Evolutionary conservation across 2,329 filamentous ascomycete genomes (phyloP).

Genomic region (Colletotrichum spinosum): DNA sequence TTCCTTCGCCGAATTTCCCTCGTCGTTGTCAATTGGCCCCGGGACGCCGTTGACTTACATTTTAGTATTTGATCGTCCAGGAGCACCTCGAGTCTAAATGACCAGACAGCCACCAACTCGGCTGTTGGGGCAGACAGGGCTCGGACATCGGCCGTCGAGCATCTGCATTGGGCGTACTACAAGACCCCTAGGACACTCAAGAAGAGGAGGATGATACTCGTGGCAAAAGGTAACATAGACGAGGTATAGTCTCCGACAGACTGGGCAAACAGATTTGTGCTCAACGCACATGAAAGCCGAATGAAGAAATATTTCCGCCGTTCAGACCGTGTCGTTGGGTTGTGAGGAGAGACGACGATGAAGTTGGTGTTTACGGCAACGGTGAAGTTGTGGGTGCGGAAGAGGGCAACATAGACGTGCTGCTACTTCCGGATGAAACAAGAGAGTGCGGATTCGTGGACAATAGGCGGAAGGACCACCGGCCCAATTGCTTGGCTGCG

Average conservation of each 20-base stretch:
- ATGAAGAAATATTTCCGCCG: conserved; percentile 15
- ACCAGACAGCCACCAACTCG: conserved; percentile 65
- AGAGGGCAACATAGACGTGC: conserved; percentile 35
- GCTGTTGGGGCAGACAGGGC: conserved; percentile 69
- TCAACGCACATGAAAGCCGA: conserved; percentile 69
- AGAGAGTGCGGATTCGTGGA: conserved; percentile 10
- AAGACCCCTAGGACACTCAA: conserved; percentile 60
- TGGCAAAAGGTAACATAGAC: conserved; percentile 69
- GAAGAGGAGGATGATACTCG: conserved; percentile 60
- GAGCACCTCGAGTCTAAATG: conserved; percentile 52
- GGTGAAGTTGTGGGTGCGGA: conserved; percentile 4
- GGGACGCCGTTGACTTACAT: neutral
- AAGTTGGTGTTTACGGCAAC: neutral
- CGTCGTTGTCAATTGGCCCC: conserved; percentile 39
- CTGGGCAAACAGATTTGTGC: conserved; percentile 67
- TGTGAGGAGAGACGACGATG: conserved; percentile 8
- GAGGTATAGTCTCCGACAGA: conserved; percentile 70
- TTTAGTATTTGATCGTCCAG: conserved; percentile 5
- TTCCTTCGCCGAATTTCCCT: conserved; percentile 5
- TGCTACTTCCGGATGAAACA: conserved; percentile 10
- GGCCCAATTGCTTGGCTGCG: conserved; percentile 6
- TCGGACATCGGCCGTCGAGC: conserved; percentile 67
- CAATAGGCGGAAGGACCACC: conserved; percentile 26
- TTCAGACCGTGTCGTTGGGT: conserved; percentile 14
- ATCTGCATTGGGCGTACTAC: conserved; percentile 55